Percentiles rank a stretch among this genome's conserved stretches.
Evolutionary conservation across 257 asterid genomes (phyloP).

Genomic region (Solanum sejunctum): DNA sequence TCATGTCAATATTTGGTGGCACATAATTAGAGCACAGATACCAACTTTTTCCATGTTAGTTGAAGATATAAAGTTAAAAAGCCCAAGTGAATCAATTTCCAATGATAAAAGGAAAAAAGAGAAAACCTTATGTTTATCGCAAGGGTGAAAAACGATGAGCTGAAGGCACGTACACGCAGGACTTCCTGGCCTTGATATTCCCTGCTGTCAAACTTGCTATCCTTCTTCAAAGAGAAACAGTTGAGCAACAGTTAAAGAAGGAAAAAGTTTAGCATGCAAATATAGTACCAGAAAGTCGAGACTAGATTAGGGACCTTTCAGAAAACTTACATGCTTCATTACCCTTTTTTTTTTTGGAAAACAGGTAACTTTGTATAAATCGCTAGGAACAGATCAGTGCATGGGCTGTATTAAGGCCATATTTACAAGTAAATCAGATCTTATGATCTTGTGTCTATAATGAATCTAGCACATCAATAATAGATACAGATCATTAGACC

Average conservation of each 20-base stretch:
- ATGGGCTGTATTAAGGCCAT: too few species aligned
- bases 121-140: slow-evolving; percentile 85
- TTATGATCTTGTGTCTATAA: too few species aligned
- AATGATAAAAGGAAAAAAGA: slow-evolving; percentile 20
- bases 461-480: too few species aligned
- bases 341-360: not conserved
- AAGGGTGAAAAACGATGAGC: slow-evolving; percentile 88
- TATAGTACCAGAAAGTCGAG: not conserved
- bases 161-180: slow-evolving; percentile 82
- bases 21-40: not conserved
- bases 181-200: slow-evolving; percentile 69
- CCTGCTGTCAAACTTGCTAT: slow-evolving; percentile 24
- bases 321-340: not conserved
- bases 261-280: not conserved
- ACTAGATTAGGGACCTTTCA: not conserved
- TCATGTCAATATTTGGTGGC: not conserved
- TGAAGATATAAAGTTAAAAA: not conserved
- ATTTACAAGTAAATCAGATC: too few species aligned
- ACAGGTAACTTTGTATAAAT: too few species aligned
- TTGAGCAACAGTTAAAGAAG: not conserved
- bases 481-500: too few species aligned
- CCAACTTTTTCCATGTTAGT: not conserved
- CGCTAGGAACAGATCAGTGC: too few species aligned
- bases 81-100: slow-evolving; percentile 18
- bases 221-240: slow-evolving; percentile 26